Percentiles rank a stretch among this genome's conserved stretches.
These are phyloP conservation scores for Wickerhamomyces subpelliculosus DNA, from an alignment of 805 yeast genomes.

Conservation along the genomic window DNA sequence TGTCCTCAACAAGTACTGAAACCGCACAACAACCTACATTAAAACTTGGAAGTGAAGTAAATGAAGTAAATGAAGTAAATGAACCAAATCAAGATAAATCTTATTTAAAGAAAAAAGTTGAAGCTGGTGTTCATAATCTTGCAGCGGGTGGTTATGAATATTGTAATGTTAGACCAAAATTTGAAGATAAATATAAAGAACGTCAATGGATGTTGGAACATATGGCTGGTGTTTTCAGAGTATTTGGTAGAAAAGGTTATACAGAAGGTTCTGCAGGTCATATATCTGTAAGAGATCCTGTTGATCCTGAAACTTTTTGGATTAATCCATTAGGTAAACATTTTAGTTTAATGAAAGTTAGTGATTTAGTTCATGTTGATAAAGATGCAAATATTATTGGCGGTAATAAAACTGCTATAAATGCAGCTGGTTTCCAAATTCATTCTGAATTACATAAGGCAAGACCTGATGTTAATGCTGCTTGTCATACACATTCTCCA, in stretches of 20 bases:
- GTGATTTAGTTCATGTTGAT: constrained; percentile 59
- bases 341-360: constrained; percentile 51
- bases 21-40: not conserved
- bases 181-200: constrained; percentile 40
- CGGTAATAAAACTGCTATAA: constrained; percentile 54
- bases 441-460: constrained; percentile 63
- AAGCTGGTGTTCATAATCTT: constrained; percentile 55
- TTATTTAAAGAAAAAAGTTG: constrained; percentile 15
- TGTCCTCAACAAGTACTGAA: not conserved
- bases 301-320: constrained; percentile 78
- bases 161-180: constrained; percentile 46
- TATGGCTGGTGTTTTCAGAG: constrained; percentile 80
- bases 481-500: constrained; percentile 63
- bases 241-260: constrained; percentile 72
- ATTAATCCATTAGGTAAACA: constrained; percentile 83
- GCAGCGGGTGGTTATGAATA: constrained; percentile 41
- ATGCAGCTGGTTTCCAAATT: constrained; percentile 65
- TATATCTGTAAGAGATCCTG: constrained; percentile 79
- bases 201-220: constrained; percentile 58
- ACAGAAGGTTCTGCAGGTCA: constrained; percentile 83
- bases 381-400: constrained; percentile 53
- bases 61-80: not conserved
- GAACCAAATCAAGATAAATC: no score
- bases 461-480: constrained; percentile 65
- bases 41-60: not conserved